A percentile compares a stretch with the other conserved stretches of the same genome.
These are phyloP conservation scores for Wickerhamiella pararugosa DNA, from an alignment of 1,139 yeast genomes.

Conservation along the genomic window DNA sequence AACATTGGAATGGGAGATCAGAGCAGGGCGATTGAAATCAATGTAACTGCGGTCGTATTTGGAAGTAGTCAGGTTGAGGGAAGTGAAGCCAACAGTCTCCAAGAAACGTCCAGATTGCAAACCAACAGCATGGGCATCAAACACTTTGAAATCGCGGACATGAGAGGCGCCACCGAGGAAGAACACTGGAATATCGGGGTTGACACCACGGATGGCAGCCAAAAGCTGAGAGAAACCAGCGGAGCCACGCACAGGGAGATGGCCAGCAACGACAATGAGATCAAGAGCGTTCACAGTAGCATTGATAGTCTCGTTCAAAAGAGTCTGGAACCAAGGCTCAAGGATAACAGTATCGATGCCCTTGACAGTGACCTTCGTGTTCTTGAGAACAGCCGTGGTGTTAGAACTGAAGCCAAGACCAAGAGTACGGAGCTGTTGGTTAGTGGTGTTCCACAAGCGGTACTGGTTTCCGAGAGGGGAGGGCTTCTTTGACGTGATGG, in stretches of 20 bases:
- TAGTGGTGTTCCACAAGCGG: constrained; percentile 49
- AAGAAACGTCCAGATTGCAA: constrained; percentile 85
- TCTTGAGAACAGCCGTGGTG: constrained; percentile 58
- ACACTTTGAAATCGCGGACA: constrained; percentile 62
- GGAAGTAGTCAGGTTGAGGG: constrained; percentile 30
- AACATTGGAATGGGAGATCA: constrained; percentile 42
- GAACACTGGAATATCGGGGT: constrained; percentile 55
- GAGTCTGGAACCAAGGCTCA: constrained; percentile 50
- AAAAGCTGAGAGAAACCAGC: constrained; percentile 37
- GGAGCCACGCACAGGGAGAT: constrained; percentile 64
- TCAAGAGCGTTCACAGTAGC: constrained; percentile 35
- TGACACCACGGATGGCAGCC: constrained; percentile 36
- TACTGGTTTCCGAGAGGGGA: constrained; percentile 32
- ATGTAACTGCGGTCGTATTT: constrained; percentile 23
- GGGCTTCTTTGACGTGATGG: constrained; percentile 32
- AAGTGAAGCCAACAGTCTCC: constrained; percentile 81
- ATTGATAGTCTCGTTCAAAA: constrained; percentile 39
- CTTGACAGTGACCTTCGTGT: constrained; percentile 40
- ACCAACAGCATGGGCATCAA: constrained; percentile 56
- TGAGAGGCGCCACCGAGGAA: constrained; percentile 94
- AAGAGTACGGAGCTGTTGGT: constrained; percentile 38
- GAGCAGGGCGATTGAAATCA: constrained; percentile 62
- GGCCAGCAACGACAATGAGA: constrained; percentile 57
- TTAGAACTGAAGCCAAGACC: constrained; percentile 73
- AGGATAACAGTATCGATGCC: constrained; percentile 42